These are phyloP conservation scores for Canariomyces notabilis DNA, from an alignment of 2,329 filamentous ascomycete genomes.

Conservation along the genomic window DNA sequence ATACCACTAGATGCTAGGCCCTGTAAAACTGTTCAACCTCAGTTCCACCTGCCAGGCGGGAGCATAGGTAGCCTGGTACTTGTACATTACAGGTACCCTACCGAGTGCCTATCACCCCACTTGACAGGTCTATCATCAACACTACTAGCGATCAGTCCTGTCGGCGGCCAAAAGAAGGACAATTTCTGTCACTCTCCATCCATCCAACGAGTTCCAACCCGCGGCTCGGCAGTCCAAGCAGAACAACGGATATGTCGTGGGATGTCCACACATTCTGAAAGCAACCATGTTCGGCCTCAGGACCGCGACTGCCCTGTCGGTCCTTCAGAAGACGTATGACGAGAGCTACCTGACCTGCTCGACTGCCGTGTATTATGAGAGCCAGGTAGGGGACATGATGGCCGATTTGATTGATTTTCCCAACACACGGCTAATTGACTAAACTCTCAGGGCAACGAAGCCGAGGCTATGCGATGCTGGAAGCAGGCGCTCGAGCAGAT, in stretches of 20 bases:
- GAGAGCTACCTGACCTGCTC: slow-evolving; percentile 93
- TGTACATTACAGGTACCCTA: too few relatives aligned
- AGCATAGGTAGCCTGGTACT: too few relatives aligned
- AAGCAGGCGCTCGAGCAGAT: slow-evolving; percentile 83
- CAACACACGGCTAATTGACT: background rate
- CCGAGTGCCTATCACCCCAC: too few relatives aligned
- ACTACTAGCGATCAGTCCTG: too few relatives aligned
- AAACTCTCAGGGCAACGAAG: slow-evolving; percentile 71
- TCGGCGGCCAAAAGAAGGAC: too few relatives aligned
- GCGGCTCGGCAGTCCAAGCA: background rate
- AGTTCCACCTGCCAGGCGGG: too few relatives aligned
- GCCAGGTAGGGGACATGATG: slow-evolving; percentile 56
- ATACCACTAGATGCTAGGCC: too few relatives aligned
- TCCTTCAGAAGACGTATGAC: slow-evolving; percentile 95
- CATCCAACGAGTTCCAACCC: background rate
- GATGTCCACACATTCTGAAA: slow-evolving; percentile 15
- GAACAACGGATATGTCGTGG: too few relatives aligned
- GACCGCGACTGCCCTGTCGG: slow-evolving; percentile 48
- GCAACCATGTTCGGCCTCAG: slow-evolving; percentile 50
- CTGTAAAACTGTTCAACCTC: too few relatives aligned
- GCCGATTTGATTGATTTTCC: background rate
- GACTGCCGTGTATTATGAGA: slow-evolving; percentile 93
- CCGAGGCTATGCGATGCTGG: slow-evolving; percentile 88
- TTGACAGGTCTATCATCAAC: too few relatives aligned
- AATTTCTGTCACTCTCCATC: too few relatives aligned